Conservation (phyloP, 139 green algal genomes). For the Ettlia oleoabundans region DNA sequence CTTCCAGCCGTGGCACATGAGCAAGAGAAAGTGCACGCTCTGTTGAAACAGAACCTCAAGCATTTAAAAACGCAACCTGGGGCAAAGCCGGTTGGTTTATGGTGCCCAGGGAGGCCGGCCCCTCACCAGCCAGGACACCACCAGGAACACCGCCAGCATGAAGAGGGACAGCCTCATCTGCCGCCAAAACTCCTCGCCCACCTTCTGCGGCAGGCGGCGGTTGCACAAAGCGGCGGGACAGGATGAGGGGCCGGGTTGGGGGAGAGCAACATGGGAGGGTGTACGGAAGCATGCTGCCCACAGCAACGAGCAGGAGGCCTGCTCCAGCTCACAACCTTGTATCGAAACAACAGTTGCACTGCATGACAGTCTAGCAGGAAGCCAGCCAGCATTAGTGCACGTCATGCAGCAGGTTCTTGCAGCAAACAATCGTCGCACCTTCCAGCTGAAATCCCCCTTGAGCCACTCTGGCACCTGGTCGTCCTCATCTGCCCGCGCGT, state of each 20-base stretch:
- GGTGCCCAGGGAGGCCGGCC: slow-evolving; percentile 11
- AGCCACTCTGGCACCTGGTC: slow-evolving; percentile 30
- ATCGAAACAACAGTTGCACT: too few species aligned
- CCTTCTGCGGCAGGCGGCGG: slow-evolving; percentile 28
- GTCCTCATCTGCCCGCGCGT: not conserved
- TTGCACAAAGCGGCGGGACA: too few species aligned
- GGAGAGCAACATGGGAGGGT: not conserved
- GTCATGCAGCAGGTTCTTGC: not conserved
- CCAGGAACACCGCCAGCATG: slow-evolving; percentile 19
- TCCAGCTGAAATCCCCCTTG: slow-evolving; percentile 29
- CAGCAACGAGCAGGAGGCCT: too few species aligned
- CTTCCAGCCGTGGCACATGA: too few species aligned
- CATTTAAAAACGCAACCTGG: not conserved
- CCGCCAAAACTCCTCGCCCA: slow-evolving; percentile 30
- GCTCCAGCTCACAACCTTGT: too few species aligned
- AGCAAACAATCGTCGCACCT: slow-evolving; percentile 3
- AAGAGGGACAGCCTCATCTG: not conserved
- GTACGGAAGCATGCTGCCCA: not conserved
- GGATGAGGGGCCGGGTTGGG: too few species aligned
- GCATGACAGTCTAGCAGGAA: too few species aligned
- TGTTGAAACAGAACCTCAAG: not conserved
- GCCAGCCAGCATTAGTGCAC: not conserved
- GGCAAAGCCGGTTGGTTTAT: not conserved
- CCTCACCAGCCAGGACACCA: slow-evolving; percentile 1
- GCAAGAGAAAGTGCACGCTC: too few species aligned